These are phyloP conservation scores for Geranomyces variabilis DNA, from an alignment of 192 early-diverging fungal genomes.

Conservation along the genomic window DNA sequence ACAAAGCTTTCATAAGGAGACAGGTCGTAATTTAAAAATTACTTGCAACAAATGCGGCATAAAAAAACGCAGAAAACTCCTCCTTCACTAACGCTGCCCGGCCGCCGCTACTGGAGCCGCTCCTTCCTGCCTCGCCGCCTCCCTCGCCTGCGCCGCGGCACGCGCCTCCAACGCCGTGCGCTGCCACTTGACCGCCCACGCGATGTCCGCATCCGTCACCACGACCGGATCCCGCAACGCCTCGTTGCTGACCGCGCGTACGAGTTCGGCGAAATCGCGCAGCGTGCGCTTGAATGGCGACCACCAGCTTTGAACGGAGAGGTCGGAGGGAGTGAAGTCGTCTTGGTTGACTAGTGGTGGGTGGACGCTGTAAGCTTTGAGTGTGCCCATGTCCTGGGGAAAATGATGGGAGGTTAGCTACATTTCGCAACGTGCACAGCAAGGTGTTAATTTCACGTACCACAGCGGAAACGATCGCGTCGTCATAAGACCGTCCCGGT, in stretches of 20 bases:
- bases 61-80: too few relatives aligned
- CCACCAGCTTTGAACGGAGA: conserved; percentile 7
- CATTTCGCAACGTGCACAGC: not conserved
- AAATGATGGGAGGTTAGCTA: not conserved
- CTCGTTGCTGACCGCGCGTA: not conserved
- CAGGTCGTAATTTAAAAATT: too few relatives aligned
- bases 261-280: not conserved
- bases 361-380: conserved; percentile 19
- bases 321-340: conserved; percentile 4
- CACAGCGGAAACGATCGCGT: conserved; percentile 10
- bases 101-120: too few relatives aligned
- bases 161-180: not conserved
- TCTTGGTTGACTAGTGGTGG: conserved; percentile 22
- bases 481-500: conserved; percentile 3
- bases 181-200: conserved; percentile 3
- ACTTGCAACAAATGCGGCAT: too few relatives aligned
- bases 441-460: conserved; percentile 2
- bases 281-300: not conserved
- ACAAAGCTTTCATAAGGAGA: too few relatives aligned
- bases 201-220: not conserved
- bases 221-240: not conserved
- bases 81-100: too few relatives aligned
- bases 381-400: not conserved
- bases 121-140: too few relatives aligned
- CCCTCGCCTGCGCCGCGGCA: too few relatives aligned